phyloP scores from a whole-genome alignment of 2,329 filamentous ascomycete species.

The Ophiocordyceps polyrhachis-furcata region DNA sequence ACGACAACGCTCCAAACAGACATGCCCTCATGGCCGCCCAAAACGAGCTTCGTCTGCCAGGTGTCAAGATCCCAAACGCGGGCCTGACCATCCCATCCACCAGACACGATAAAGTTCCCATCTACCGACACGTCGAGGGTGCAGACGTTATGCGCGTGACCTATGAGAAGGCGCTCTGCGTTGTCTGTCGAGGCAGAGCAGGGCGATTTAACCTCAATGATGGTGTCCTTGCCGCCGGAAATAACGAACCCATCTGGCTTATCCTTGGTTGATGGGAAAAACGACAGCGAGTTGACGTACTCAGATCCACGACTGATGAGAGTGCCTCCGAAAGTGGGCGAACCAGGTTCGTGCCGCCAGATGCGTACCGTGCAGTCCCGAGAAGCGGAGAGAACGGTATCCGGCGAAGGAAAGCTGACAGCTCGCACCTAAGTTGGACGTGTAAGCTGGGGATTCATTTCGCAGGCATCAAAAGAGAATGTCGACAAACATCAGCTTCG shows the following conservation, averaged over 20 bases:
- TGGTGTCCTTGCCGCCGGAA: constrained; percentile 77
- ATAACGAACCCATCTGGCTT: constrained; percentile 67
- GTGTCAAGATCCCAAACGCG: constrained; percentile 72
- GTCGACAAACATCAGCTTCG: constrained; percentile 57
- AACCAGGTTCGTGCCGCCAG: constrained; percentile 55
- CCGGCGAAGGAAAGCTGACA: constrained; percentile 57
- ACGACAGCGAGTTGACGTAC: constrained; percentile 76
- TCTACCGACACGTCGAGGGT: constrained; percentile 60
- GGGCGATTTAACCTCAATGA: constrained; percentile 76
- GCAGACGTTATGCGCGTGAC: constrained; percentile 78
- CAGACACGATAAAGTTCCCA: constrained; percentile 64
- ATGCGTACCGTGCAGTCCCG: constrained; percentile 77
- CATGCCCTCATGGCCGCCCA: constrained; percentile 55
- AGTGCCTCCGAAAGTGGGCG: constrained; percentile 57
- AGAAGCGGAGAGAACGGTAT: constrained; percentile 66
- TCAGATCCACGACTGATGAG: constrained; percentile 63
- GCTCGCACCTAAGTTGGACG: constrained; percentile 54
- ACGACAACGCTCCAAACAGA: constrained; percentile 86
- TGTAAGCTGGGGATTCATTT: not conserved
- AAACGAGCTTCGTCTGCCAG: constrained; percentile 57
- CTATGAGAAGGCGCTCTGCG: constrained; percentile 69
- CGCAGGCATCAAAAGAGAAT: not conserved
- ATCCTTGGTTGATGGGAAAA: constrained; percentile 46
- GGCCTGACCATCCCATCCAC: constrained; percentile 82
- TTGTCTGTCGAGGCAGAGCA: constrained; percentile 49